Conservation (phyloP, 2,329 filamentous ascomycete species). For the Ceratocystis eucalypticola region DNA sequence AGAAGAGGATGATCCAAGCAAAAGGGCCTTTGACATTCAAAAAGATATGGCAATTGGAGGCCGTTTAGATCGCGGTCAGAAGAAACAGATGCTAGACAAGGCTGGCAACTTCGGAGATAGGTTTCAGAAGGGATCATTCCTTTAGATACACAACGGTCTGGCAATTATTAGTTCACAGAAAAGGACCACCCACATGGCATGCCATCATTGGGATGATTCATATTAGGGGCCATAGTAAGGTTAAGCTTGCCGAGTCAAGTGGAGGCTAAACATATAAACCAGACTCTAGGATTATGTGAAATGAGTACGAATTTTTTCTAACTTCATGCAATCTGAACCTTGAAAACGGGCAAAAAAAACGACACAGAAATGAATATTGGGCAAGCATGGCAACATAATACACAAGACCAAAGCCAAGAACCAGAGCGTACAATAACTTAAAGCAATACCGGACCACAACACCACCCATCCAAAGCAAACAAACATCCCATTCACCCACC, state of each 20-base stretch:
- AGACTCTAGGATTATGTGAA: not conserved
- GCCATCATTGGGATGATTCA: too few species aligned
- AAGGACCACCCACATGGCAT: not conserved
- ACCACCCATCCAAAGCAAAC: not conserved
- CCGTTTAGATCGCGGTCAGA: constrained; percentile 58
- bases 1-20: constrained; percentile 81
- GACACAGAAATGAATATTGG: not conserved
- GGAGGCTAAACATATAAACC: too few species aligned
- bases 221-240: too few species aligned
- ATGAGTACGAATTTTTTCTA: not conserved
- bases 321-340: not conserved
- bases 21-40: constrained; percentile 74
- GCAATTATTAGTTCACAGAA: not conserved
- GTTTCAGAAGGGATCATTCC: constrained; percentile 62
- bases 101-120: constrained; percentile 69
- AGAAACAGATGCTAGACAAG: constrained; percentile 63
- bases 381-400: not conserved
- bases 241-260: too few species aligned
- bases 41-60: constrained; percentile 80
- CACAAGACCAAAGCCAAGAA: not conserved
- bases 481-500: not conserved
- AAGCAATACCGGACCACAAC: not conserved
- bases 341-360: not conserved
- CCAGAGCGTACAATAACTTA: not conserved
- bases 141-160: constrained; percentile 27